Percentiles rank a stretch among this genome's conserved stretches.
Conservation (phyloP, 352 stramenopile genomes). For the Phytophthora agathidicida region DNA sequence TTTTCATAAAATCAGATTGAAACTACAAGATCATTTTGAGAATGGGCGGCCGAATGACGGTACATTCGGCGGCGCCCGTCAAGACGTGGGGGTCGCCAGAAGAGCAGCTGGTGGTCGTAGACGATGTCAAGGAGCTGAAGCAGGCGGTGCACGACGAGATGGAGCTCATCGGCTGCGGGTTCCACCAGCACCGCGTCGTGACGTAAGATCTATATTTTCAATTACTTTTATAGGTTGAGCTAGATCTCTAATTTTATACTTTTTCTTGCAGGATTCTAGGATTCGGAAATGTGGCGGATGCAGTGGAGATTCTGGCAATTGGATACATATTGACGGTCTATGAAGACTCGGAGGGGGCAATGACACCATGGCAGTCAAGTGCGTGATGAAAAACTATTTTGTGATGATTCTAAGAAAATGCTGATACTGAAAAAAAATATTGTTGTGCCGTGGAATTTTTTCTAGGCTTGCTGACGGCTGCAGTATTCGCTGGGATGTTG, state of each 20-base stretch:
- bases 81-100: constrained; percentile 34
- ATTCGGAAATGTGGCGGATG: constrained; percentile 88
- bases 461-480: constrained; percentile 82
- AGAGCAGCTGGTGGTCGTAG: constrained; percentile 40
- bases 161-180: constrained; percentile 73
- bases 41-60: constrained; percentile 17
- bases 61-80: constrained; percentile 13
- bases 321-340: constrained; percentile 89
- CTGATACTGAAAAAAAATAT: not conserved
- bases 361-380: constrained; percentile 83
- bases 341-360: constrained; percentile 62
- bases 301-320: constrained; percentile 91
- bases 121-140: constrained; percentile 68
- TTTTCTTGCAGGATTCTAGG: constrained; percentile 65
- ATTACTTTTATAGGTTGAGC: constrained; percentile 10
- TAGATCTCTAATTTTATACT: constrained; percentile 50
- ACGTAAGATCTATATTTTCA: constrained; percentile 50
- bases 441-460: constrained; percentile 19
- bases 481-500: constrained; percentile 92
- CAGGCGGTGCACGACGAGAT: constrained; percentile 79
- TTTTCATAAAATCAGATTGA: too few relatives aligned
- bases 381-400: constrained; percentile 17
- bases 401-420: not conserved
- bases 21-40: too few relatives aligned
- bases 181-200: constrained; percentile 73